A percentile compares a stretch with the other conserved stretches of the same genome.
Evolutionary conservation across 2,329 filamentous ascomycete genomes (phyloP).

Genomic region (Cladophialophora yegresii): DNA sequence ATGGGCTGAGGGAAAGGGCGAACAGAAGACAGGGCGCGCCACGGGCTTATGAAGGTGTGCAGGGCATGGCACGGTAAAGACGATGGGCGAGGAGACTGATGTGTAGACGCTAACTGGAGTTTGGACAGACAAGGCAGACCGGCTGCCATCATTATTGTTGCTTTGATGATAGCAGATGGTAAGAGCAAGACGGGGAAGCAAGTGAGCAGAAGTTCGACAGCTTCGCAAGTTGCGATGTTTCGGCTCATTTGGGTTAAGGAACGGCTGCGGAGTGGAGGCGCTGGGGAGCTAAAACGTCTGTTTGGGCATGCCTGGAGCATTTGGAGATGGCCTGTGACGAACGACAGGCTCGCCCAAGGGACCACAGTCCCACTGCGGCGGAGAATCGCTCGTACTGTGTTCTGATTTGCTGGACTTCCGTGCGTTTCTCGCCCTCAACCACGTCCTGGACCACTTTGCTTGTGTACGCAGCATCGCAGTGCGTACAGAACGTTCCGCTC

Average conservation of each 20-base stretch:
- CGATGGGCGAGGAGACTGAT: background rate
- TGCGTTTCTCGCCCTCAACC: background rate
- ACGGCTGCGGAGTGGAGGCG: background rate
- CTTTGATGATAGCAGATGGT: background rate
- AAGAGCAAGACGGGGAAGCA: background rate
- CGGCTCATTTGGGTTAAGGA: conserved; percentile 4
- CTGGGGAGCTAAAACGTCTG: background rate
- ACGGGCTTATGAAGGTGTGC: background rate
- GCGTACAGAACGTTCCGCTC: background rate
- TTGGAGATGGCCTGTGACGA: background rate
- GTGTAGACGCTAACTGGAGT: background rate
- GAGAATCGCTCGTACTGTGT: background rate
- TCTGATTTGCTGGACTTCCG: background rate
- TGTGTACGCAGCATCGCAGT: background rate
- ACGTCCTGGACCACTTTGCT: background rate
- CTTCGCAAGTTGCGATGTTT: background rate
- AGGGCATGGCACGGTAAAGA: no score
- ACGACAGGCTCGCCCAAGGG: background rate
- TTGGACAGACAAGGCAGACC: background rate
- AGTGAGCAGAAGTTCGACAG: background rate
- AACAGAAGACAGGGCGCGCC: background rate
- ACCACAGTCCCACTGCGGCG: background rate
- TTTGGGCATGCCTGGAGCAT: background rate
- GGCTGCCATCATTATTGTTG: background rate
- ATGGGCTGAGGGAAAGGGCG: background rate